These are phyloP conservation scores for Malus fusca DNA, from an alignment of 306 rosid genomes.

Conservation along the genomic window DNA sequence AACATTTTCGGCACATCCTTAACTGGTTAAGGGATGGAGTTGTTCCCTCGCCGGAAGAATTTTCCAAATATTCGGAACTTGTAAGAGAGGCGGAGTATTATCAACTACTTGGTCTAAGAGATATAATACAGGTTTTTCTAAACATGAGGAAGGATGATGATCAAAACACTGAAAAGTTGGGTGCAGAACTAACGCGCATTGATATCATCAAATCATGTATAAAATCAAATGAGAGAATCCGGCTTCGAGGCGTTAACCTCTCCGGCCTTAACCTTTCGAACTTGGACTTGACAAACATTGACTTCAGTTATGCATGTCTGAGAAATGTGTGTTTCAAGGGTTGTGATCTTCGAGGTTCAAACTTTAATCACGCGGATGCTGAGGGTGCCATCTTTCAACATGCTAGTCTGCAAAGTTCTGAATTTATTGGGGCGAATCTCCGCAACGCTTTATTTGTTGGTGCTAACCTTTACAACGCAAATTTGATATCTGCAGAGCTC, in stretches of 20 bases:
- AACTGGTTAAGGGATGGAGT: slow-evolving; percentile 83
- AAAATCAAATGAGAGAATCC: slow-evolving; percentile 53
- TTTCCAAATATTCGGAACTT: slow-evolving; percentile 48
- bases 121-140: slow-evolving; percentile 39
- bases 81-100: slow-evolving; percentile 76
- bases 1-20: slow-evolving; percentile 71
- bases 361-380: neutral
- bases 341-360: neutral
- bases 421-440: neutral
- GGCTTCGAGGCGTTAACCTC: slow-evolving; percentile 79
- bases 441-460: neutral
- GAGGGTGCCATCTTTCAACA: neutral
- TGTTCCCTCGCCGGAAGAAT: slow-evolving; percentile 53
- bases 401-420: neutral
- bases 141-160: slow-evolving; percentile 56
- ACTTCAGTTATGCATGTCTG: neutral
- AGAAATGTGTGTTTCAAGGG: neutral
- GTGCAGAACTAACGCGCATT: slow-evolving; percentile 58
- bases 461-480: neutral
- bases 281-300: slow-evolving; percentile 26
- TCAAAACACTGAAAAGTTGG: slow-evolving; percentile 13
- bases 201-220: slow-evolving; percentile 76
- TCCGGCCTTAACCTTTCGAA: slow-evolving; percentile 86
- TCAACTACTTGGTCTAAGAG: slow-evolving; percentile 68
- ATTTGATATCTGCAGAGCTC: neutral